Conservation (phyloP, 2,329 filamentous ascomycete species). For the Lasiodiplodia hormozganensis region DNA sequence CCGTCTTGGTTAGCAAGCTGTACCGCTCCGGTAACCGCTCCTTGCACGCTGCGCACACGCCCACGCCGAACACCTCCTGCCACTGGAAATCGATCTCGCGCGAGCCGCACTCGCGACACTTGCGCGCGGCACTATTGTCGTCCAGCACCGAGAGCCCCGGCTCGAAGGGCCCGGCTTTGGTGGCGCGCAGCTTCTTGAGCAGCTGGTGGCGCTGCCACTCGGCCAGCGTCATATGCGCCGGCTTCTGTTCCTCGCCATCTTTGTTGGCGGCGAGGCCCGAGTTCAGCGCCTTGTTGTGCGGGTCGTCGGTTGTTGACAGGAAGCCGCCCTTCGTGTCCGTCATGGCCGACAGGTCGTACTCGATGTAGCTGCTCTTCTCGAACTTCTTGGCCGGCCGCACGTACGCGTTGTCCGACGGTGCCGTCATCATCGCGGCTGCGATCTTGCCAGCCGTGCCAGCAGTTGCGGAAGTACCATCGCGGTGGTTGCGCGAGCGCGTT, state of each 20-base stretch:
- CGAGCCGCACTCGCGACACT: slow-evolving; percentile 80
- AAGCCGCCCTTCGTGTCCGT: slow-evolving; percentile 98
- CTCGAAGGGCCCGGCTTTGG: slow-evolving; percentile 84
- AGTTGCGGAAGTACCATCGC: slow-evolving; percentile 67
- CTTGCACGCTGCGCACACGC: slow-evolving; percentile 84
- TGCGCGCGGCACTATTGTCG: slow-evolving; percentile 43
- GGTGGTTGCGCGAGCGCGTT: slow-evolving; percentile 64
- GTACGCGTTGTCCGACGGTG: slow-evolving; percentile 48
- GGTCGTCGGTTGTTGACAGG: slow-evolving; percentile 88
- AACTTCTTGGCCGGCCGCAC: slow-evolving; percentile 82
- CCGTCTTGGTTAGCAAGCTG: slow-evolving; percentile 93
- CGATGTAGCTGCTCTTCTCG: slow-evolving; percentile 78
- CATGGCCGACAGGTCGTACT: slow-evolving; percentile 98
- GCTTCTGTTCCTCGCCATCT: slow-evolving; percentile 68
- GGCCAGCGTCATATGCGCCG: slow-evolving; percentile 83
- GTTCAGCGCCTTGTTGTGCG: slow-evolving; percentile 79
- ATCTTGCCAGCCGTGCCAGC: slow-evolving; percentile 43
- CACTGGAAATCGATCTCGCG: slow-evolving; percentile 95
- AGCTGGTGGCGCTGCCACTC: slow-evolving; percentile 91
- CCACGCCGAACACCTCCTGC: slow-evolving; percentile 80
- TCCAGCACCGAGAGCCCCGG: slow-evolving; percentile 79
- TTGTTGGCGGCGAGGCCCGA: slow-evolving; percentile 46
- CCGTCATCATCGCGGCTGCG: slow-evolving; percentile 46
- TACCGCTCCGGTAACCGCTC: slow-evolving; percentile 92
- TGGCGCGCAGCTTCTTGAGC: slow-evolving; percentile 72